A percentile compares a stretch with the other conserved stretches of the same genome.
Evolutionary conservation across 2,329 filamentous ascomycete genomes (phyloP).

Genomic region (Aureobasidium lini): DNA sequence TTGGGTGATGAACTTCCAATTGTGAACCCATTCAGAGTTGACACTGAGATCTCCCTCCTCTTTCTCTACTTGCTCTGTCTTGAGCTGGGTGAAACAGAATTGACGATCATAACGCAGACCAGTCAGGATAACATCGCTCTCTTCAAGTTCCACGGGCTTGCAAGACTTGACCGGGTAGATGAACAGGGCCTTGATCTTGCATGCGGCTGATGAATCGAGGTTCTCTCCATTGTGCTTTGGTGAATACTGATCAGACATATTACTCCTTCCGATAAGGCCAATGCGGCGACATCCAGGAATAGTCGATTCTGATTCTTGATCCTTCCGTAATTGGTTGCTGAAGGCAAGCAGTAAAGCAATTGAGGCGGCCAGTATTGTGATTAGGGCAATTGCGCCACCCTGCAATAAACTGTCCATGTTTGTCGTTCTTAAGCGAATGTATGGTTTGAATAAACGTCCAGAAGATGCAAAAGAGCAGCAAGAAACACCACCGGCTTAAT

Average conservation of each 20-base stretch:
- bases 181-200: constrained; percentile 58
- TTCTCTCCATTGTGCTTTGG: constrained; percentile 13
- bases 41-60: constrained; percentile 32
- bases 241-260: constrained; percentile 21
- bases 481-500: neutral
- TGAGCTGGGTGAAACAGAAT: constrained; percentile 68
- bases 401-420: neutral
- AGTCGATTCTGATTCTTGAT: neutral
- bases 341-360: neutral
- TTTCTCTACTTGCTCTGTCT: constrained; percentile 35
- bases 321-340: neutral
- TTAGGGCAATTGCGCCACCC: neutral
- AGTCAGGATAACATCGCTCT: constrained; percentile 55
- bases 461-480: neutral
- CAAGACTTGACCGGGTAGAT: constrained; percentile 83
- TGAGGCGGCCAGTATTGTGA: neutral
- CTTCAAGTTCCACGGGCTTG: constrained; percentile 62
- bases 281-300: constrained; percentile 22
- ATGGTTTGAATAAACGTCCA: neutral
- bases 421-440: neutral
- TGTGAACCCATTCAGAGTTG: constrained; percentile 36
- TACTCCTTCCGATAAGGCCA: constrained; percentile 20
- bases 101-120: constrained; percentile 74
- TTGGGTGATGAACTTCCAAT: constrained; percentile 66
- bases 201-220: neutral